These are phyloP conservation scores for Euphorbia schlechtendalii DNA, from an alignment of 441 rosid species.

Conservation along the genomic window DNA sequence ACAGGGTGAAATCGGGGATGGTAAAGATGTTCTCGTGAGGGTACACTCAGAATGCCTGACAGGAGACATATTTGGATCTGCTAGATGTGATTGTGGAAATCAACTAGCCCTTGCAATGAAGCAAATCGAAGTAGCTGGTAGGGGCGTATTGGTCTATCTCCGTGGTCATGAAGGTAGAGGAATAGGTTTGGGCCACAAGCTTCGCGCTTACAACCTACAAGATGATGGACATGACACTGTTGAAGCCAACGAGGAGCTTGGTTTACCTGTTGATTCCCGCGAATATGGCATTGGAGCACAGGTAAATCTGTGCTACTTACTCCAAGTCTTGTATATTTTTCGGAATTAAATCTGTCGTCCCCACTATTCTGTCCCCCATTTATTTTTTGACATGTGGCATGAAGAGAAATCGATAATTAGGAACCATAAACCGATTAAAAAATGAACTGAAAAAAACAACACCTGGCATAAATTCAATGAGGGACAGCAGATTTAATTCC, in stretches of 20 bases:
- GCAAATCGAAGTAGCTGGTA: conserved; percentile 72
- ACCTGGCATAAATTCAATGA: too few relatives aligned
- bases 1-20: conserved; percentile 65
- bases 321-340: neutral
- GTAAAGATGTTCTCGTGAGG: conserved; percentile 78
- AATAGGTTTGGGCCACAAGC: conserved; percentile 87
- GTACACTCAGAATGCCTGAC: conserved; percentile 92
- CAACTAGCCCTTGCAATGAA: conserved; percentile 83
- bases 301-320: conserved; percentile 28
- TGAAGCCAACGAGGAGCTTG: conserved; percentile 85
- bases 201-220: conserved; percentile 86
- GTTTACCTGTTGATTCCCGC: conserved; percentile 78
- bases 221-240: conserved; percentile 80
- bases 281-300: conserved; percentile 94
- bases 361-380: too few relatives aligned
- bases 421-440: too few relatives aligned
- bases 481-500: too few relatives aligned
- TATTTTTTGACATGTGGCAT: too few relatives aligned
- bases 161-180: conserved; percentile 97
- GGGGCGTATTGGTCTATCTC: conserved; percentile 76
- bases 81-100: conserved; percentile 79
- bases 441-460: too few relatives aligned
- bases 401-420: too few relatives aligned
- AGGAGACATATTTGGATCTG: conserved; percentile 87
- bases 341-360: too few relatives aligned